phyloP scores from a whole-genome alignment of 2,329 filamentous ascomycete species.

The Neurospora sp. region DNA sequence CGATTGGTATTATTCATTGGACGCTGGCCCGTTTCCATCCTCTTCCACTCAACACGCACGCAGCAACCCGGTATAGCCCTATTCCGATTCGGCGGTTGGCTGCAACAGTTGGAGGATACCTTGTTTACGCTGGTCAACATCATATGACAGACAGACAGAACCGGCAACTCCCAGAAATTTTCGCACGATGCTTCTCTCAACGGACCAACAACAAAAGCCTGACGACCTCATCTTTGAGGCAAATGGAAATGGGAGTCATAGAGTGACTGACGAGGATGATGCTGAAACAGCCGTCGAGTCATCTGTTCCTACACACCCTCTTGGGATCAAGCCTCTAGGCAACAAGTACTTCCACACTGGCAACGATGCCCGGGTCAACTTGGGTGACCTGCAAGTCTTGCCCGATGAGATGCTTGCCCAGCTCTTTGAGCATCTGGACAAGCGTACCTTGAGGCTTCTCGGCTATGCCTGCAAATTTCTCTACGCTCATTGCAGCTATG shows the following conservation, averaged over 20 bases:
- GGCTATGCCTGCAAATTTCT: constrained; percentile 76
- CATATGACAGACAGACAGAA: neutral
- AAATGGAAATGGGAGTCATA: constrained; percentile 10
- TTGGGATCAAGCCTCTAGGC: constrained; percentile 77
- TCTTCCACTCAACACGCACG: neutral
- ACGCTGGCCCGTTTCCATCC: neutral
- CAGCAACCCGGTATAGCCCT: neutral
- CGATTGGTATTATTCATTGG: neutral
- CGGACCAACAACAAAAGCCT: constrained; percentile 6
- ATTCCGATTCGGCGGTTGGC: neutral
- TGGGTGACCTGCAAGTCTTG: constrained; percentile 56
- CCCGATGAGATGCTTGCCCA: constrained; percentile 75
- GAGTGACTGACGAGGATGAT: constrained; percentile 5
- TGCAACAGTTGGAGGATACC: neutral
- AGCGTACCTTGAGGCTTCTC: constrained; percentile 49
- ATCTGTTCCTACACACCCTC: constrained; percentile 66
- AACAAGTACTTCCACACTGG: constrained; percentile 64
- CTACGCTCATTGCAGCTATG: constrained; percentile 73
- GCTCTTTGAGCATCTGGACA: constrained; percentile 67
- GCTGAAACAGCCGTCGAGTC: constrained; percentile 17
- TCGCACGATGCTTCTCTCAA: constrained; percentile 11
- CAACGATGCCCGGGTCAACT: constrained; percentile 55
- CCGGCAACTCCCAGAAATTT: neutral
- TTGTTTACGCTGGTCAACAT: neutral
- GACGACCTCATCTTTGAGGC: constrained; percentile 3